phyloP scores from a whole-genome alignment of 352 stramenopile genomes.

The Pythium grandisporangium region DNA sequence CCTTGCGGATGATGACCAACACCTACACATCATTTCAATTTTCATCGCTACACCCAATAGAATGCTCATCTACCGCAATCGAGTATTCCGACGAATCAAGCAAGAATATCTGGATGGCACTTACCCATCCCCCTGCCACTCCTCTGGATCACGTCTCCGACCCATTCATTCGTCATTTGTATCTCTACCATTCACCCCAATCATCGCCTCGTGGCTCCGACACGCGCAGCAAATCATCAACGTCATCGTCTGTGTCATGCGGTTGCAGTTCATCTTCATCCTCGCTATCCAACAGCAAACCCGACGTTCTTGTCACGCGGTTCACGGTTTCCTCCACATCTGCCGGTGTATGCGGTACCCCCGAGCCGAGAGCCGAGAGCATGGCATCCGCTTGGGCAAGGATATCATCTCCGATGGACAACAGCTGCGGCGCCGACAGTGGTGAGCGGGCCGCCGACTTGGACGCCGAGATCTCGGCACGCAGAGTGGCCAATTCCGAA shows the following conservation, averaged over 20 bases:
- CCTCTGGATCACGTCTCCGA: background rate
- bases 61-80: background rate
- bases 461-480: slow-evolving; percentile 6
- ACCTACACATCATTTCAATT: too few species aligned
- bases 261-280: too few species aligned
- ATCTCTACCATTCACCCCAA: slow-evolving; percentile 57
- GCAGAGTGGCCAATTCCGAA: slow-evolving; percentile 38
- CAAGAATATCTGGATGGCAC: too few species aligned
- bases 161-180: background rate
- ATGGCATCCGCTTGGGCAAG: slow-evolving; percentile 16
- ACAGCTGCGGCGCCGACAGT: background rate
- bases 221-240: too few species aligned
- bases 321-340: too few species aligned
- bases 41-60: slow-evolving; percentile 1
- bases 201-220: slow-evolving; percentile 26
- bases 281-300: too few species aligned
- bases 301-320: too few species aligned
- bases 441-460: background rate
- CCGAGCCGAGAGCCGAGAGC: slow-evolving; percentile 10
- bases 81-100: background rate
- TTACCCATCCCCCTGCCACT: too few species aligned
- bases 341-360: too few species aligned
- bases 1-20: too few species aligned
- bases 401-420: slow-evolving; percentile 4
- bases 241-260: too few species aligned